Evolutionary conservation across 768 basidiomycete genomes (phyloP).

Genomic region (Termitomyces sp.): DNA sequence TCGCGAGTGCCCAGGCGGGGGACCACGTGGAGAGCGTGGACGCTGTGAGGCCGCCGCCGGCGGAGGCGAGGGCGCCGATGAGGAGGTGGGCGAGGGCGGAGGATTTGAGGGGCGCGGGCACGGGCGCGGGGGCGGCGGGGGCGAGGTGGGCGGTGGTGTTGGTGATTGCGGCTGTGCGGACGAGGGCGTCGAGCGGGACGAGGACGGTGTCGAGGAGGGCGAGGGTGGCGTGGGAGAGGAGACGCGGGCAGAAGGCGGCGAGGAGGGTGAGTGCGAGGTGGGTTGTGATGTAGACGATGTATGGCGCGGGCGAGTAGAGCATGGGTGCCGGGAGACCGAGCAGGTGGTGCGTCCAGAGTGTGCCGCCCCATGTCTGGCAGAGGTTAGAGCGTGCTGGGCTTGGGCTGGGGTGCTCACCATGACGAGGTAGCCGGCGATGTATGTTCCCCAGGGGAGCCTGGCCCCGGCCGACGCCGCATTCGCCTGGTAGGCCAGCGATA

Average conservation of each 20-base stretch:
- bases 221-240: slow-evolving; percentile 14
- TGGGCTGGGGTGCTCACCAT: slow-evolving; percentile 33
- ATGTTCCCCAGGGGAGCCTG: slow-evolving; percentile 35
- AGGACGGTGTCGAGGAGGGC: slow-evolving; percentile 34
- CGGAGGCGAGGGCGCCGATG: slow-evolving; percentile 40
- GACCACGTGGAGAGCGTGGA: slow-evolving; percentile 39
- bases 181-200: slow-evolving; percentile 45
- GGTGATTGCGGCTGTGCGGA: slow-evolving; percentile 37
- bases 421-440: slow-evolving; percentile 39
- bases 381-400: too few species aligned
- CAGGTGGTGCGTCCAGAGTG: slow-evolving; percentile 34
- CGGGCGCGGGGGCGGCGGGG: neutral
- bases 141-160: slow-evolving; percentile 29
- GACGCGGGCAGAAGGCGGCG: slow-evolving; percentile 29
- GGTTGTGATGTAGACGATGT: slow-evolving; percentile 41
- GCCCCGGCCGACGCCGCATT: slow-evolving; percentile 19
- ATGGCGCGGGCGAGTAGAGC: slow-evolving; percentile 38
- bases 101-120: slow-evolving; percentile 27
- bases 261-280: slow-evolving; percentile 39
- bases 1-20: slow-evolving; percentile 37
- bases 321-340: slow-evolving; percentile 40
- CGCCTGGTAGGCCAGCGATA: slow-evolving; percentile 38
- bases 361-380: slow-evolving; percentile 41
- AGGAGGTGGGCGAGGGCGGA: slow-evolving; percentile 42
- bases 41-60: slow-evolving; percentile 39